Percentiles rank a stretch among this genome's conserved stretches.
Evolutionary conservation across 805 yeast genomes (phyloP).

Genomic region (Danielia oregonensis): DNA sequence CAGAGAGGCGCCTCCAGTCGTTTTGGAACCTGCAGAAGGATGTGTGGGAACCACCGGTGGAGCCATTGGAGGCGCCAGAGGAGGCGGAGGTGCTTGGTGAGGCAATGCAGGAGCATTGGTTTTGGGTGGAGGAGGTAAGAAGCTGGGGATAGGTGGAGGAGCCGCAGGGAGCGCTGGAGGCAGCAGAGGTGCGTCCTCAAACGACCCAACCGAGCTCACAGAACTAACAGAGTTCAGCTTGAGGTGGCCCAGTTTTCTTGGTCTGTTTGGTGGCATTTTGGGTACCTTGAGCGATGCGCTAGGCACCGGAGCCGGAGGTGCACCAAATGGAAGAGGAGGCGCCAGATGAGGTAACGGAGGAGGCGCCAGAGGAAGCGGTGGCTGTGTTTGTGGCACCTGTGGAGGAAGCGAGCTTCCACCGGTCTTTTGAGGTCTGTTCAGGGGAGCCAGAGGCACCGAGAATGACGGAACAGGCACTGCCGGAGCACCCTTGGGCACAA

Average conservation of each 20-base stretch:
- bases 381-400: slow-evolving; percentile 7
- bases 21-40: slow-evolving; percentile 1
- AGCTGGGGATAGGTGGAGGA: slow-evolving; percentile 2
- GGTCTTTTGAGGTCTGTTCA: slow-evolving; percentile 11
- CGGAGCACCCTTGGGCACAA: slow-evolving; percentile 38
- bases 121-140: background rate
- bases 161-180: slow-evolving; percentile 1
- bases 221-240: slow-evolving; percentile 21
- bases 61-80: slow-evolving; percentile 11
- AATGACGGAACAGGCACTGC: slow-evolving; percentile 27
- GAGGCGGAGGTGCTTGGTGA: slow-evolving; percentile 12
- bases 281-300: slow-evolving; percentile 20
- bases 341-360: slow-evolving; percentile 20
- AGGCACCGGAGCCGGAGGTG: slow-evolving; percentile 16
- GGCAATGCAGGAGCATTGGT: slow-evolving; percentile 10
- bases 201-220: slow-evolving; percentile 16
- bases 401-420: background rate
- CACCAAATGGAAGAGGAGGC: slow-evolving; percentile 11
- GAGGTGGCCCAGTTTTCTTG: slow-evolving; percentile 36
- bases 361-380: slow-evolving; percentile 15
- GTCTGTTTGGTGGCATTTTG: slow-evolving; percentile 38
- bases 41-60: slow-evolving; percentile 6
- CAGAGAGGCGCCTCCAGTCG: too few relatives aligned
- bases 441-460: slow-evolving; percentile 13
- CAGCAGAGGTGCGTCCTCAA: slow-evolving; percentile 6